Base-by-base conservation (phyloP, 306 rosid genomes). In the Lathyrus tuberosus region DNA sequence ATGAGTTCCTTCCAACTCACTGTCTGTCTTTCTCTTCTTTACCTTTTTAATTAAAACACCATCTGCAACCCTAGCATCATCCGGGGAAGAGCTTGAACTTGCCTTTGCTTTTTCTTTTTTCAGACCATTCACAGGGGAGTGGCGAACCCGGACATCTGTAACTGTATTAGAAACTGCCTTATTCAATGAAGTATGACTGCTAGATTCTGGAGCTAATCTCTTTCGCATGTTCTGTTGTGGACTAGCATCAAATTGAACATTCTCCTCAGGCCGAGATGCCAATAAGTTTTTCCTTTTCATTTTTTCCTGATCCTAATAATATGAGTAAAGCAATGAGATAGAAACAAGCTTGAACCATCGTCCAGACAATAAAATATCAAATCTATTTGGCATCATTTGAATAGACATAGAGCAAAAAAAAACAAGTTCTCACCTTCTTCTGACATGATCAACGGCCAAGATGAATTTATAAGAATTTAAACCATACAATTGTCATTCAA, bases 81-180 rank as follows among this genome's bases (percentile, higher is more conserved):
- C 91, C 24, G 63, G 52, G 38, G 88, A 78, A 76, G 73, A 69
- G 79, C 79, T 79, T 42, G 86, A 82, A 43, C 79, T 84, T 63
- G 84, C 84, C 87, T 87, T 94, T 10, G 80, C 46, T 81, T 83
- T 94, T 74, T 85, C 98, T 69, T 79, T 88, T 73, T 86, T 93
- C 58, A 59, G 72, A 47, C 72, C 88, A 72, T 78, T 84, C 52
- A 68, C 51, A 26, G 53, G 30, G 47, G 89, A 78, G 69, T 82
- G 74, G 70, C 81, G 85, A 17, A 69, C 79, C 78, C 79, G 83
- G 16, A 51, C 78, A 31, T 76, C 75, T 15, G 85, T 73, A 30
- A 54, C 49, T 41, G 84, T 64, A 67, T 42, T 72, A 7, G 95
- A 72, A 71, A 71, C 82, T 17, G 76, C 77, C 86, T 84, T 91